Conservation (phyloP, 768 basidiomycete genomes). For the Collybia nuda region DNA sequence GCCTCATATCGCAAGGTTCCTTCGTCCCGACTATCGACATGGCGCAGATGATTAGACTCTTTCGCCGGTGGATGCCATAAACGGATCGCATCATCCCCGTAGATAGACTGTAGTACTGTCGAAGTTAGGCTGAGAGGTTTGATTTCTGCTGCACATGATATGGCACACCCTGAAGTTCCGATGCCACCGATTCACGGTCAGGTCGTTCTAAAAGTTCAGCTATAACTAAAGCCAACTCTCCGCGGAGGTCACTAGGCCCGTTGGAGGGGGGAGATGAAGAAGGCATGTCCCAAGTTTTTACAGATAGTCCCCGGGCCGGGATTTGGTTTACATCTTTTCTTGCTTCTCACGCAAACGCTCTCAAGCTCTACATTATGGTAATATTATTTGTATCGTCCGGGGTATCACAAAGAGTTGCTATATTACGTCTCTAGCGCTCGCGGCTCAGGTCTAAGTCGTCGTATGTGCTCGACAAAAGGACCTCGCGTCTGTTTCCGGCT, state of each 20-base stretch:
- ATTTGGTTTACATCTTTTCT: too few relatives aligned
- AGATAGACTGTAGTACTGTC: constrained; percentile 79
- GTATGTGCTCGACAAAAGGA: too few relatives aligned
- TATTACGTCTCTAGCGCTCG: too few relatives aligned
- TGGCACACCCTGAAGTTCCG: constrained; percentile 44
- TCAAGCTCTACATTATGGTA: too few relatives aligned
- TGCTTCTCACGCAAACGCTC: too few relatives aligned
- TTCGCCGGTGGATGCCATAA: constrained; percentile 46
- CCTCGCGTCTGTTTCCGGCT: neutral
- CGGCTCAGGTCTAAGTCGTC: too few relatives aligned
- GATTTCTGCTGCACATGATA: neutral
- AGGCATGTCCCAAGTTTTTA: too few relatives aligned
- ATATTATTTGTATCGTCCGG: too few relatives aligned
- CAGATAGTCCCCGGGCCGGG: too few relatives aligned
- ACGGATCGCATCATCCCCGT: constrained; percentile 66
- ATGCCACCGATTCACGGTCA: constrained; percentile 40
- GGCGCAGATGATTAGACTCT: constrained; percentile 15
- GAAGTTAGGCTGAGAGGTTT: neutral
- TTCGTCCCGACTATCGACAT: constrained; percentile 14
- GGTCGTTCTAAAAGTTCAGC: constrained; percentile 30
- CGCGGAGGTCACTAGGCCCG: constrained; percentile 17
- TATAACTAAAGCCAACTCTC: constrained; percentile 34
- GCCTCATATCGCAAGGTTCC: constrained; percentile 65
- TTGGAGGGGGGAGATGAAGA: constrained; percentile 22
- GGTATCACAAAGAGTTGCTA: too few relatives aligned